Evolutionary conservation across 2,329 filamentous ascomycete genomes (phyloP).

Genomic region (Neodidymelliopsis sp.): DNA sequence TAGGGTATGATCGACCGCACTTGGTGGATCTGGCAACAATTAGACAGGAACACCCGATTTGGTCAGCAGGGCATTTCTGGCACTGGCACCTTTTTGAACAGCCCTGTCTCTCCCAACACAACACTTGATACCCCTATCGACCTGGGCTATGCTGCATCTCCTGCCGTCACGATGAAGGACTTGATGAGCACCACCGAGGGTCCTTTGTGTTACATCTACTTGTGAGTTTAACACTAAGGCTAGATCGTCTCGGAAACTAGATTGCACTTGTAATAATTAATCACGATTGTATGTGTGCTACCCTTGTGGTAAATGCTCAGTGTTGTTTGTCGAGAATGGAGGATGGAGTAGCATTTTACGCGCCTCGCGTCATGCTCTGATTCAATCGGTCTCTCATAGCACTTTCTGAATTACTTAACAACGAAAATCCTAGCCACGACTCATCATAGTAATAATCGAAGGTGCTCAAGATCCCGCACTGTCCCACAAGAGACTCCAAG

Average conservation of each 20-base stretch:
- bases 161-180: conserved; percentile 31
- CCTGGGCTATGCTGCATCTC: conserved; percentile 46
- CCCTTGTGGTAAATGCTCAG: no score
- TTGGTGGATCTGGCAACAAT: conserved; percentile 52
- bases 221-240: conserved; percentile 23
- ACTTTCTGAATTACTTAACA: neutral
- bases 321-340: no score
- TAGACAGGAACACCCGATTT: conserved; percentile 48
- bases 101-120: conserved; percentile 54
- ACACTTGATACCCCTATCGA: conserved; percentile 55
- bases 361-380: no score
- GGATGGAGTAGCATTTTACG: no score
- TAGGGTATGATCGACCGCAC: conserved; percentile 51
- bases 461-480: no score
- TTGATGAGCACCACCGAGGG: conserved; percentile 44
- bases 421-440: neutral
- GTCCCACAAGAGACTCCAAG: neutral
- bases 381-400: no score
- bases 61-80: conserved; percentile 48
- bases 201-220: conserved; percentile 46
- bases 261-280: neutral
- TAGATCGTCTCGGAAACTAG: neutral
- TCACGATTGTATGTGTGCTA: no score
- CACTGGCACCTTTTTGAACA: conserved; percentile 55
- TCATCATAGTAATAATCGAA: neutral